Base-by-base conservation (phyloP, 2,329 filamentous ascomycete species). In the Emericellopsis atlantica region DNA sequence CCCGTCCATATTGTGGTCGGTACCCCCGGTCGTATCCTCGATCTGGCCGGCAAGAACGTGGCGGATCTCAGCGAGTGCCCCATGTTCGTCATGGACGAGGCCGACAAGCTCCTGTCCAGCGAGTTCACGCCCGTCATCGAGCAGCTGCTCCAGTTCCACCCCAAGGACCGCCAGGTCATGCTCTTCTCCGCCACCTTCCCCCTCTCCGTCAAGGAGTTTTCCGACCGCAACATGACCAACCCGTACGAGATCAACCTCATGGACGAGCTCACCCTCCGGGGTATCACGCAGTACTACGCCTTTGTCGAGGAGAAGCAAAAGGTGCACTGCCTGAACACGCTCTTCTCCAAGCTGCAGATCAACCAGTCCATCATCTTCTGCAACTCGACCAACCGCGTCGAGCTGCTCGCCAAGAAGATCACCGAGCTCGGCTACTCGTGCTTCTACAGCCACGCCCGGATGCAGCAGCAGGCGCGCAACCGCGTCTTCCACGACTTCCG, bases 281-380 rank as follows among this genome's bases (percentile, higher is more conserved):
- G 92, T 70, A 96, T 98, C 56, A 98, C 92, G 0, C 92, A 98
- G 59, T 98, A 96, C 68, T 98, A 98, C 57, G 92, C 92, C 34
- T 98, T 96, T 51, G 93, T 98, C 40, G 92, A 98, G 64, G 92
- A 98, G 67, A 95, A 95, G 68, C 87, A 95, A 60, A 98, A 98
- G 67, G 92, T 98, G 16, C 93, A 98, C 67, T 98, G 92, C 61
- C 69, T 98, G 49, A 98, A 98, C 69, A 98, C 92, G 1, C 81
- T 98, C 48, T 98, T 98, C 71, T 95, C 89, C 52, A 95, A 95
- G 65, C 79, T 98, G 14, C 90, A 98, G 65, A 98, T 98, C 68
- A 98, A 98, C 67, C 92, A 98, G 69, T 98, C 93, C 47, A 98
- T 98, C 68, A 98, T 98, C 60, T 98, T 98, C 70, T 98, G 92